These are phyloP conservation scores for Lagenidium sp. DNA, from an alignment of 352 stramenopile species.

Conservation along the genomic window DNA sequence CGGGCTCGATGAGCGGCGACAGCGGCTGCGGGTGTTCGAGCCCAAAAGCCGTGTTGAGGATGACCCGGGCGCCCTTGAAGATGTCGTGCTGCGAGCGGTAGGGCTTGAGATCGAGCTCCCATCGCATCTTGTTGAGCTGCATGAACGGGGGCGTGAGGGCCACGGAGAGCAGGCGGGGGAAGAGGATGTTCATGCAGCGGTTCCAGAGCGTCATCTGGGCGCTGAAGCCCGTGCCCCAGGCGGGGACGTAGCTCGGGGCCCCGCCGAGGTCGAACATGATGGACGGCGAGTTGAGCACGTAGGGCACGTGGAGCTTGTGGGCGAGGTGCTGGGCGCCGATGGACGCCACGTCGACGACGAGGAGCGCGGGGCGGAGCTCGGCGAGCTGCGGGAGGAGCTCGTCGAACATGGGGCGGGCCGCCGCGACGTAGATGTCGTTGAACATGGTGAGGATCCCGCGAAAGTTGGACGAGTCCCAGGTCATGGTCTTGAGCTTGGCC, in stretches of 20 bases:
- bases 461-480: conserved; percentile 75
- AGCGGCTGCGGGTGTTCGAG: conserved; percentile 75
- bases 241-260: conserved; percentile 68
- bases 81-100: conserved; percentile 84
- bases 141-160: conserved; percentile 86
- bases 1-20: conserved; percentile 65
- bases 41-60: conserved; percentile 86
- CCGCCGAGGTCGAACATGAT: conserved; percentile 75
- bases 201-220: conserved; percentile 83
- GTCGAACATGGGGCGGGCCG: conserved; percentile 72
- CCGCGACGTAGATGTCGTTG: conserved; percentile 79
- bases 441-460: conserved; percentile 84
- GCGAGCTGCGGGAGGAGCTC: conserved; percentile 44
- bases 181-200: conserved; percentile 87
- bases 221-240: conserved; percentile 78
- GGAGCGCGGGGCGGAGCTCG: conserved; percentile 34
- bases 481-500: conserved; percentile 68
- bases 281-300: conserved; percentile 81
- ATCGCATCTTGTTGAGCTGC: conserved; percentile 82
- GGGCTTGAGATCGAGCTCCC: conserved; percentile 56
- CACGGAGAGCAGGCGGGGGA: conserved; percentile 73
- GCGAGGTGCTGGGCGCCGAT: conserved; percentile 73
- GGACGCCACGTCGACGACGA: conserved; percentile 78
- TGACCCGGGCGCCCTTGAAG: conserved; percentile 74
- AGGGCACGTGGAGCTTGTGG: conserved; percentile 63